These are phyloP conservation scores for Hirschioporus abietinus DNA, from an alignment of 768 basidiomycete species.

Conservation along the genomic window DNA sequence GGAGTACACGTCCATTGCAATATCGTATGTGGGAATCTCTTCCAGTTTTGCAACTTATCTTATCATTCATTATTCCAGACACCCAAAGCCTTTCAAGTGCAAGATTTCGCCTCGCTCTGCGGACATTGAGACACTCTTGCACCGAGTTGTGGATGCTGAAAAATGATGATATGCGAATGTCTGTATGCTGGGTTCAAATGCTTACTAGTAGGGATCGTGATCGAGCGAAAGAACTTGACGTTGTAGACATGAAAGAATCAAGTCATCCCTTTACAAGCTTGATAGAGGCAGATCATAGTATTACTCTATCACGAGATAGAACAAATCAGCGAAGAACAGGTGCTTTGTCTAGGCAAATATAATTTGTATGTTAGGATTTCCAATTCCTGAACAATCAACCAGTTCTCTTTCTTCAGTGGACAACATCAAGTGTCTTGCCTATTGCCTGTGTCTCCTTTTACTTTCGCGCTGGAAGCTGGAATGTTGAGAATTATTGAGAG, in stretches of 20 bases:
- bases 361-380: too few species aligned
- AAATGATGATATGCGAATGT: conserved; percentile 31
- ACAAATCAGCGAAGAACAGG: too few species aligned
- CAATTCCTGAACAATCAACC: too few species aligned
- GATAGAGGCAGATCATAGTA: too few species aligned
- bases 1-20: conserved; percentile 38
- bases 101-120: conserved; percentile 36
- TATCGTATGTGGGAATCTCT: conserved; percentile 34
- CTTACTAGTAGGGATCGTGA: background rate
- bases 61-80: conserved; percentile 26
- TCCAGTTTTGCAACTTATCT: background rate
- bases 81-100: conserved; percentile 47
- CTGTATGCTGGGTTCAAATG: background rate
- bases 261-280: too few species aligned
- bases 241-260: background rate
- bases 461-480: too few species aligned
- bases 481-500: too few species aligned
- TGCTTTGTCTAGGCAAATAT: too few species aligned
- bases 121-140: background rate
- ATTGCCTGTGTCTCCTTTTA: too few species aligned
- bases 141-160: conserved; percentile 44
- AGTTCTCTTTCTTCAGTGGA: too few species aligned
- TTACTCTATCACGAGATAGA: too few species aligned
- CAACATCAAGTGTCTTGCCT: too few species aligned
- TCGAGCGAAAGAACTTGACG: background rate